Evolutionary conservation across 768 basidiomycete species (phyloP).

Genomic region (Neoboletus subvelutipes): DNA sequence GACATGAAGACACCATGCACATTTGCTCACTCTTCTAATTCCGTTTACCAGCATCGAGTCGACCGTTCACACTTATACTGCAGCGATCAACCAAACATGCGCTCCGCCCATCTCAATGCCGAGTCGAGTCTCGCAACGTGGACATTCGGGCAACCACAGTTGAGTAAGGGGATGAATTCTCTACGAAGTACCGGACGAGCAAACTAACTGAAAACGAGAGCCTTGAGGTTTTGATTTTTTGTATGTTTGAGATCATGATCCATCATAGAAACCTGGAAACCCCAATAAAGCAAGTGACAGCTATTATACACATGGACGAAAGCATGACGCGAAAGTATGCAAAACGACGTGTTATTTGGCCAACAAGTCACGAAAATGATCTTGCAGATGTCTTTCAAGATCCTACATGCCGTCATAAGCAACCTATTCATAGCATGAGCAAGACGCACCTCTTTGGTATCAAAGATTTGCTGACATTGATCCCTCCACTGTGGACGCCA

Average conservation of each 20-base stretch:
- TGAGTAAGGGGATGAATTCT: too few relatives aligned
- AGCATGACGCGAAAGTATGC: background rate
- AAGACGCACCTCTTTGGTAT: slow-evolving; percentile 30
- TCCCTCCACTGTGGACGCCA: slow-evolving; percentile 30
- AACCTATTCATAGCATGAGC: background rate
- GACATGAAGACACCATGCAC: background rate
- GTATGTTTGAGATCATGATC: background rate
- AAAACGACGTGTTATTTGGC: background rate
- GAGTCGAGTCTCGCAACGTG: too few relatives aligned
- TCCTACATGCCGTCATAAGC: slow-evolving; percentile 15
- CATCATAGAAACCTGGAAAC: background rate
- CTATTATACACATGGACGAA: background rate
- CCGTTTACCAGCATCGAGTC: background rate
- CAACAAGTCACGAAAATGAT: slow-evolving; percentile 18
- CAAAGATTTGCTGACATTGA: slow-evolving; percentile 29
- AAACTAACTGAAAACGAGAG: background rate
- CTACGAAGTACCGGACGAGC: too few relatives aligned
- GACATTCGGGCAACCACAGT: too few relatives aligned
- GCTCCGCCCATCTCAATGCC: too few relatives aligned
- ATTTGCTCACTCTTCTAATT: background rate
- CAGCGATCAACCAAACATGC: too few relatives aligned
- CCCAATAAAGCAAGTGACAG: background rate
- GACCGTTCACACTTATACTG: too few relatives aligned
- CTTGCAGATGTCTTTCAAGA: slow-evolving; percentile 26
- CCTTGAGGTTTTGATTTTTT: background rate